Base-by-base conservation (phyloP, 2,329 filamentous ascomycete species). In the Fusarium palustre region DNA sequence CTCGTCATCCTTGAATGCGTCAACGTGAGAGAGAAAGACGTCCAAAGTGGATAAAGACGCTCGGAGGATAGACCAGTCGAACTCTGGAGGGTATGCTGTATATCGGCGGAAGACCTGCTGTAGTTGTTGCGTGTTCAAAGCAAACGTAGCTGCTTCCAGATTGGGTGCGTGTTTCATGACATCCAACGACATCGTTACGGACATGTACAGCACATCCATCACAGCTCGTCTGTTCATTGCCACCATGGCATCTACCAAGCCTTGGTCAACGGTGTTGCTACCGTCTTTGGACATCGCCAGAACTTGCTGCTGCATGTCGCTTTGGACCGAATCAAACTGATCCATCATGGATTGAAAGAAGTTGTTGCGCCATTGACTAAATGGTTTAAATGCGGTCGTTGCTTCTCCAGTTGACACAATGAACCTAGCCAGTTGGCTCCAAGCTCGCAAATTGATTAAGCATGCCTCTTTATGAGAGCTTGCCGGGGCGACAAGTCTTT, bases 381-480 rank as follows among this genome's bases (percentile, higher is more conserved):
- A 79, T 3, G 81, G 76, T 25, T 80, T 81, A 56, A 91, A 87
- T 1, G 84, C 81, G 31, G 79, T 81, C 18, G 84, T 85, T 3
- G 80, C 77, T 42, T 81, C 79, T 11, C 81, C 81, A 0, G 78
- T 81, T 1, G 84, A 81, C 7, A 89, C 80, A 25, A 90, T 76
- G 70, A 89, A 91, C 20, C 84, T 83, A 3, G 88, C 84, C 30
- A 91, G 79, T 68, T 90, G 88, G 55, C 79, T 84, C 89, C 89
- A 91, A 10, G 89, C 84, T 48, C 86, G 83, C 18, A 91, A 74
- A 63, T 87, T 91, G 68, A 91, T 89, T 31, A 89, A 77, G 70
- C 87, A 90, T 4, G 89, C 89, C 74, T 90, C 87, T 69, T 88
- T 90, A 74, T 92, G 90, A 12, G 89, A 90, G 58, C 80, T 86